Base-by-base conservation (phyloP, 495 filamentous ascomycete genomes). In the Podospora appendiculata region DNA sequence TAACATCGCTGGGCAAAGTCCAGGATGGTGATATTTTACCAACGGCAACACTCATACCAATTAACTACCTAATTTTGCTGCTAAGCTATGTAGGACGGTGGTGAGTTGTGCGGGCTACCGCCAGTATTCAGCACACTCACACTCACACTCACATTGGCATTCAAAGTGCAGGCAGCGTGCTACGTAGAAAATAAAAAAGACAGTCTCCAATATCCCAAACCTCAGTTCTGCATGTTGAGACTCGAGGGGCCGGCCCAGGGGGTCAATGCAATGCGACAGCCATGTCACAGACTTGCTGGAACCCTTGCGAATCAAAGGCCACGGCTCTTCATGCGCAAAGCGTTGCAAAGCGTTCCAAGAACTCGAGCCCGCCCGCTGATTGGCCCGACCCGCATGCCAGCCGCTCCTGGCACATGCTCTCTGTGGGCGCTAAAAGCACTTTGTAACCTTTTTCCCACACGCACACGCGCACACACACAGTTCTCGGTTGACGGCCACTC, bases 401-500 rank as follows among this genome's bases (percentile, higher is more conserved):
- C 53, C 58, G 57, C 60, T 50, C 59, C 59, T 67, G 58, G 62
- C 60, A 68, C 61, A 48, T 62, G 65, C 62, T 65, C 71, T 68
- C 63, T 65, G 72, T 65, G 72, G 73, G 71, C 71, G 65, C 59
- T 74, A 75, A 50, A 51, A 60, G 52, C 50, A 56, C 50, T 32
- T 45, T 45, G 43, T 32, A 17, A 13, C 19, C 41, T 16, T 33
- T 18, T 16, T n/a, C n/a, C n/a, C 16, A 41, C 25, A 50, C 47
- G 11, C 50, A 41, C 2, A 42, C 32, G 47, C 11, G 17, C 1
- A 47, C 45, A 40, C 32, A 16, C 32, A 38, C 17, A 8, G 32
- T 19, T 18, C 35, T 48, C 32, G 19, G 18, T 32, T 13, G 19
- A 44, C 41, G 18, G 25, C 25, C 25, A 25, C 25, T 25, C 25